These are phyloP conservation scores for Mycena maculata DNA, from an alignment of 768 basidiomycete species.

Conservation along the genomic window DNA sequence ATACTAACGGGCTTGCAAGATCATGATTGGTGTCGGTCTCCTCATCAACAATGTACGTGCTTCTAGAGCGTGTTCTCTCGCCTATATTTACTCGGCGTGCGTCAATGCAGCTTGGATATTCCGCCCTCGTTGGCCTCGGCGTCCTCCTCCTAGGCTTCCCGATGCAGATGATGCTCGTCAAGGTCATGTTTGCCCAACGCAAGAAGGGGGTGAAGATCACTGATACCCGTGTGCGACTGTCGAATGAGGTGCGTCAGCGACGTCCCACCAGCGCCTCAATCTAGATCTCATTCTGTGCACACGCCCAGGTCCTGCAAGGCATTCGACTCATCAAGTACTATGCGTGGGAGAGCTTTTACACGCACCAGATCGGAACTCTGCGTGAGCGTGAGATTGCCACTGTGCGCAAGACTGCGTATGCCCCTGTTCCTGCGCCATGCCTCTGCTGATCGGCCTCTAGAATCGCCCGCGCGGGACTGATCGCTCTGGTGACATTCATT, in stretches of 20 bases:
- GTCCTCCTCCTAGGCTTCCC: constrained; percentile 71
- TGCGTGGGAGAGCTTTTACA: constrained; percentile 68
- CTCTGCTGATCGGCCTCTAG: constrained; percentile 15
- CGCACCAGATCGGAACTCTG: constrained; percentile 52
- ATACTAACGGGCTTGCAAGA: constrained; percentile 40
- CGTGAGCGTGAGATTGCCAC: constrained; percentile 54
- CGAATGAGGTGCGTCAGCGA: constrained; percentile 59
- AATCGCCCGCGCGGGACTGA: constrained; percentile 39
- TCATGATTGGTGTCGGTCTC: constrained; percentile 69
- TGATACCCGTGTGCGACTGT: constrained; percentile 72
- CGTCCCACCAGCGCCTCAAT: not conserved
- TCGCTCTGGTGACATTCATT: constrained; percentile 47
- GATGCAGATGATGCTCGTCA: constrained; percentile 63
- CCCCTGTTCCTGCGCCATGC: not conserved
- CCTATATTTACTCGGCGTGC: not conserved
- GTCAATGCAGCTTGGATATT: constrained; percentile 65
- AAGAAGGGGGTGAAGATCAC: constrained; percentile 72
- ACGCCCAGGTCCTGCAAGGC: constrained; percentile 73
- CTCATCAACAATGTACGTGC: constrained; percentile 65
- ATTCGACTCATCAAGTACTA: constrained; percentile 76
- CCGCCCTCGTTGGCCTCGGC: constrained; percentile 73
- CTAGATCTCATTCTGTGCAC: constrained; percentile 6
- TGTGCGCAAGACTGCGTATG: constrained; percentile 42
- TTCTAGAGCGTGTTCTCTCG: not conserved
- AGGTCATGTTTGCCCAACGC: constrained; percentile 63